Base-by-base conservation (phyloP, 306 rosid genomes). In the Oxytropis ochrocephala region DNA sequence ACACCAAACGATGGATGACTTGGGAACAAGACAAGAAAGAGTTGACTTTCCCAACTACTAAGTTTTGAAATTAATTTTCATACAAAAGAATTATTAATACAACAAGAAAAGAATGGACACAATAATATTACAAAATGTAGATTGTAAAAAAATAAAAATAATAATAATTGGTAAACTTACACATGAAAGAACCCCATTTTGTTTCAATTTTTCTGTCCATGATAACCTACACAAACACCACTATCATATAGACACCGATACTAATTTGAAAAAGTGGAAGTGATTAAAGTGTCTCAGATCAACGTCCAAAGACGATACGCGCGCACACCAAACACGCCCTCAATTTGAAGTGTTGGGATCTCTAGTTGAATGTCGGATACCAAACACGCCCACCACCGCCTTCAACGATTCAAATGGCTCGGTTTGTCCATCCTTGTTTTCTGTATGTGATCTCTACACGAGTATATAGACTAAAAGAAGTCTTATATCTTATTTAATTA, bases 21-120 rank as follows among this genome's bases (percentile, higher is more conserved):
- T 3, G 48, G 33, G n/a, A 52, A 61, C 51, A 30, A 18, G 66
- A 42, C 74, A 38, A 57, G 29, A 33, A 49, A 13, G 50, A 38
- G 53, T 12, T 4, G 19, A 41, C 17, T 35, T 50, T 36, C 71
- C 33, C 18, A 54, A 42, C 60, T 12, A 77, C 77, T 77, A 70
- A 75, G 54, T 41, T 46, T 46, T 59, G 19, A 75, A 67, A 36
- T 70, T 79, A n/a, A n/a, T 64, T 78, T 78, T 80, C 95, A 67
- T 86, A 86, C 90, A 86, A 89, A 89, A 86, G 86, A 86, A 89
- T 84, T 59, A 76, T 84, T 59, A 76, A 81, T 79, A 79, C 81
- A 78, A 64, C 81, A 72, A 64, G 74, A 68, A 80, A 76, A 71
- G 78, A 84, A 73, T 64, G 17, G 47, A 64, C 69, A 35, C 8